phyloP scores from a whole-genome alignment of 176 grass and related monocot genomes.

The Eleusine coracana region DNA sequence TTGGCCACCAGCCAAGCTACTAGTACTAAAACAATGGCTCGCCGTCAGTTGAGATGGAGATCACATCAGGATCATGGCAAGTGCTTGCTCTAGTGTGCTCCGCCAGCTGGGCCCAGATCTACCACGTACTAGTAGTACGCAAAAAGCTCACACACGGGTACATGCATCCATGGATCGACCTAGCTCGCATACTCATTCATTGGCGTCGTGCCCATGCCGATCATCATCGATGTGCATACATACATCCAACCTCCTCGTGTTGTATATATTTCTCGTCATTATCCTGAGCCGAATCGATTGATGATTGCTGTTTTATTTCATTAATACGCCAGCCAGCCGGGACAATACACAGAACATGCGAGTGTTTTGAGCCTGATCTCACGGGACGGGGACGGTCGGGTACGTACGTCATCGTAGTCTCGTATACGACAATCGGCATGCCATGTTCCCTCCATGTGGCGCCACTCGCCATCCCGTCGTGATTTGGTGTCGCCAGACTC shows the following conservation, averaged over 20 bases:
- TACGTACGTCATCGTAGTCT: background rate
- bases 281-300: background rate
- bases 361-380: slow-evolving; percentile 28
- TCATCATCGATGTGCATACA: too few species aligned
- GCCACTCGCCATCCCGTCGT: background rate
- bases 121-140: too few species aligned
- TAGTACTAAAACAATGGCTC: slow-evolving; percentile 14
- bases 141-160: too few species aligned
- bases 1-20: slow-evolving; percentile 16
- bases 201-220: slow-evolving; percentile 24
- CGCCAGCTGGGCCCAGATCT: slow-evolving; percentile 34
- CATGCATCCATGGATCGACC: background rate
- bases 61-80: slow-evolving; percentile 31
- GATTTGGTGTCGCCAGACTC: too few species aligned
- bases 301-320: background rate
- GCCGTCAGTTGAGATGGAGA: slow-evolving; percentile 26
- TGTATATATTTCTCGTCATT: background rate
- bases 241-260: too few species aligned
- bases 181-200: background rate
- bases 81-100: background rate
- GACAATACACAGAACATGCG: background rate
- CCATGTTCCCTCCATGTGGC: slow-evolving; percentile 54
- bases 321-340: background rate
- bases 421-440: background rate
- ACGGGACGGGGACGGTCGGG: background rate